Base-by-base conservation (phyloP, 768 basidiomycete species). In the Pisolithus orientalis region DNA sequence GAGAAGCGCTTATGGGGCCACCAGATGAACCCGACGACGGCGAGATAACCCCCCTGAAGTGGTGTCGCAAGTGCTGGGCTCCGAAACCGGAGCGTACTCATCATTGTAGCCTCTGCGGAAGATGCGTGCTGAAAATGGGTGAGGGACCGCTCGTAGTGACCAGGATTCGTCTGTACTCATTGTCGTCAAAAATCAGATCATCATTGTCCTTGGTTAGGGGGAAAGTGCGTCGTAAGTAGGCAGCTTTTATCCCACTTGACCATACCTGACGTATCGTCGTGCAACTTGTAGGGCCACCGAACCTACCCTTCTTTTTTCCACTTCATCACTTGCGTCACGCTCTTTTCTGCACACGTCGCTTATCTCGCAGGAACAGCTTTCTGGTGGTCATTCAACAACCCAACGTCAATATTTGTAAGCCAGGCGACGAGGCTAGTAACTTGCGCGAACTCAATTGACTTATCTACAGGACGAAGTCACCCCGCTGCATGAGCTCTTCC, bases 101-200 rank as follows among this genome's bases (percentile, higher is more conserved):
- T 61, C 90, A 93, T 61, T 93, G 88, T 61, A 77, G 75, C 13
- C 63, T 77, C 31, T 93, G 90, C 63, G 80, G 82, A 37, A 77
- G 87, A 37, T 92, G 90, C 62, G 84, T 91, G 10, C 69, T 92
- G 38, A 92, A 90, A 70, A 85, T 90, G 86, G 90, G 89, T 89
- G 48, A 51, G 83, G 68, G 17, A 8, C 29, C 29, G n/a, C 31
- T 8, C 14, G 29, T 37, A 6, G 42, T n/a, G 42, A 14, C 24
- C 17, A 24, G 6, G 24, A 24, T 6, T 24, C 27, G 48, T 27
- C 31, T 42, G 16, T 7, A 14, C 17, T 49, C 24, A n/a, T 47
- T 11, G 37, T 16, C 31, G 14, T 25, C 32, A 16, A 65, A 40
- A 59, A 44, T 48, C 58, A 91, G 89, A 93, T 65, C 90, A 92